phyloP scores from a whole-genome alignment of 495 filamentous ascomycete genomes.

The Symbiotaphrina buchneri region DNA sequence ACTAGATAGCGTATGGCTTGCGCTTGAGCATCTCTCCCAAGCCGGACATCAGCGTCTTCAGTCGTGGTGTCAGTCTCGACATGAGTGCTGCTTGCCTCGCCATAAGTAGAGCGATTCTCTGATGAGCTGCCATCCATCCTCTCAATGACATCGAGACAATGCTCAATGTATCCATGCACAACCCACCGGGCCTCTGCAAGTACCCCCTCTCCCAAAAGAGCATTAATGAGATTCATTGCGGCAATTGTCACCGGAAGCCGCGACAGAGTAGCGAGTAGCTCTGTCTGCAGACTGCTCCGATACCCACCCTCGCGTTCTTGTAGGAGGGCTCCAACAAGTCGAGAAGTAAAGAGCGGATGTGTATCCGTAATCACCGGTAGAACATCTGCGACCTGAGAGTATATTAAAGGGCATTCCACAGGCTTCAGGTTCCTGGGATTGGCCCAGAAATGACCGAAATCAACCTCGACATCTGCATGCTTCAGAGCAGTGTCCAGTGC shows the following conservation, averaged over 20 bases:
- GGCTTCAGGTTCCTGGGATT: neutral
- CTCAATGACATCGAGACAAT: neutral
- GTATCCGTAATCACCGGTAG: neutral
- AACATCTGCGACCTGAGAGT: neutral
- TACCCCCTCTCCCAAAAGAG: neutral
- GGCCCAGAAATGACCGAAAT: neutral
- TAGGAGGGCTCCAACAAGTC: neutral
- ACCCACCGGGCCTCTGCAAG: conserved; percentile 2
- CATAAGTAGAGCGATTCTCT: neutral
- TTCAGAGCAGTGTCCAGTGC: too few relatives aligned
- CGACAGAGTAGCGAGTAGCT: neutral
- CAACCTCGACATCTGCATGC: neutral
- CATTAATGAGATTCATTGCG: conserved; percentile 1
- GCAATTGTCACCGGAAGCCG: conserved; percentile 1
- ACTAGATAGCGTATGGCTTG: conserved; percentile 1
- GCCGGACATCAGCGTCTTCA: too few relatives aligned
- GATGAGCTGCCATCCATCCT: conserved; percentile 1
- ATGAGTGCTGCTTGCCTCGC: neutral
- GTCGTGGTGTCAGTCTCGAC: too few relatives aligned
- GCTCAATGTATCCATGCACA: conserved; percentile 1
- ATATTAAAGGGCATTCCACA: neutral
- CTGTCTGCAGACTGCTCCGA: neutral
- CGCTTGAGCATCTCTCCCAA: neutral
- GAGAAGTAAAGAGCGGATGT: neutral
- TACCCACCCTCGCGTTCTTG: neutral